Evolutionary conservation across 1,284 basidiomycete species (phyloP).

Genomic region (Anthracocystis panici-leucophaei): DNA sequence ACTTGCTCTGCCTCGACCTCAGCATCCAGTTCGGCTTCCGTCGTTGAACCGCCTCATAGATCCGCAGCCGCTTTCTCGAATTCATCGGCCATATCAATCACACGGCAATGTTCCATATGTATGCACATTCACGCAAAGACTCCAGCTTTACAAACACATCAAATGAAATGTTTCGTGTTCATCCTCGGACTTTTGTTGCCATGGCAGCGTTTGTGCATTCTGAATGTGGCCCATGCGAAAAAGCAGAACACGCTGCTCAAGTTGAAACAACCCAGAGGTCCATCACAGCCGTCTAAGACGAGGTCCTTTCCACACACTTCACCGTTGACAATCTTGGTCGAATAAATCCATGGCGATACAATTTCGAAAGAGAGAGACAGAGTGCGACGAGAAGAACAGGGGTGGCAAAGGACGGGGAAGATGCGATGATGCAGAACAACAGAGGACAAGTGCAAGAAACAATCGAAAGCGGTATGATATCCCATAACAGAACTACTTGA

Average conservation of each 20-base stretch:
- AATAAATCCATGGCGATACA: constrained; percentile 2
- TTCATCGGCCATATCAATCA: neutral
- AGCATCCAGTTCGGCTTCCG: constrained; percentile 73
- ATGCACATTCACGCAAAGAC: constrained; percentile 5
- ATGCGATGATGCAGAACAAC: constrained; percentile 18
- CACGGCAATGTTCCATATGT: neutral
- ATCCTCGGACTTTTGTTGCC: no score
- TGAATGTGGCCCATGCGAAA: neutral
- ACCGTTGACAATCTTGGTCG: neutral
- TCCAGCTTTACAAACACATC: neutral
- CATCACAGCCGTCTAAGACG: neutral
- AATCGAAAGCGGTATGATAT: neutral
- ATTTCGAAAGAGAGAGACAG: neutral
- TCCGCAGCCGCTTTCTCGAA: neutral
- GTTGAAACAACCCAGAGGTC: neutral
- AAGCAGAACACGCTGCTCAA: neutral
- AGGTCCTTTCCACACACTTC: neutral
- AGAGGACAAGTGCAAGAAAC: constrained; percentile 5
- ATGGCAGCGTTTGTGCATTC: neutral
- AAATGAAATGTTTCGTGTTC: neutral
- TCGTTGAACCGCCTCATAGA: constrained; percentile 9
- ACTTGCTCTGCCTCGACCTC: constrained; percentile 84
- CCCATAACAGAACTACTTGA: constrained; percentile 22
- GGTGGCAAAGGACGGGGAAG: neutral
- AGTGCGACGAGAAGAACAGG: neutral